Conservation (phyloP, 768 basidiomycete species). For the Xerocomus spinulosus region DNA sequence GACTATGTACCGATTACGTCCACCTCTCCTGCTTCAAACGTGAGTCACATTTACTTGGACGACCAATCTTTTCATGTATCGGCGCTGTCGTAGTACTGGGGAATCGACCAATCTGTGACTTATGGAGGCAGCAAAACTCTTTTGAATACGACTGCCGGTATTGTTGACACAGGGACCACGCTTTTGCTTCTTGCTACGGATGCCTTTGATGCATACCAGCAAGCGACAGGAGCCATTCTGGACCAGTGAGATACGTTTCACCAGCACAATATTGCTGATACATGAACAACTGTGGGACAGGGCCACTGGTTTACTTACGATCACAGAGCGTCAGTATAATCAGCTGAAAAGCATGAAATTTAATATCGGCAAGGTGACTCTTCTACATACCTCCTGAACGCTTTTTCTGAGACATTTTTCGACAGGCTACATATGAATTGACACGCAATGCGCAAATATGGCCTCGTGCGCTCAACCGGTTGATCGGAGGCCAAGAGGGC, state of each 20-base stretch:
- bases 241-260: conserved; percentile 38
- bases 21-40: conserved; percentile 40
- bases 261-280: neutral
- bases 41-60: conserved; percentile 8
- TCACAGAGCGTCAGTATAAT: conserved; percentile 46
- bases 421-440: conserved; percentile 47
- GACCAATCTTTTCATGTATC: neutral
- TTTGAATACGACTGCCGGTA: conserved; percentile 38
- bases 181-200: conserved; percentile 54
- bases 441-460: conserved; percentile 63
- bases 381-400: no score
- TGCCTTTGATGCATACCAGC: conserved; percentile 52
- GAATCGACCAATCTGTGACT: conserved; percentile 38
- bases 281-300: conserved; percentile 24
- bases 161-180: conserved; percentile 53
- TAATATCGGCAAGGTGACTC: conserved; percentile 40
- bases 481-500: conserved; percentile 41
- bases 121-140: conserved; percentile 34
- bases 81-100: conserved; percentile 38
- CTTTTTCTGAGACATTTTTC: neutral
- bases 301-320: conserved; percentile 54
- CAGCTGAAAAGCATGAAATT: conserved; percentile 51
- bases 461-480: no score
- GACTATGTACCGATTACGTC: conserved; percentile 39
- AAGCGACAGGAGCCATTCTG: conserved; percentile 48